Base-by-base conservation (phyloP, 106 monocot species). In the Allium fistulosum region DNA sequence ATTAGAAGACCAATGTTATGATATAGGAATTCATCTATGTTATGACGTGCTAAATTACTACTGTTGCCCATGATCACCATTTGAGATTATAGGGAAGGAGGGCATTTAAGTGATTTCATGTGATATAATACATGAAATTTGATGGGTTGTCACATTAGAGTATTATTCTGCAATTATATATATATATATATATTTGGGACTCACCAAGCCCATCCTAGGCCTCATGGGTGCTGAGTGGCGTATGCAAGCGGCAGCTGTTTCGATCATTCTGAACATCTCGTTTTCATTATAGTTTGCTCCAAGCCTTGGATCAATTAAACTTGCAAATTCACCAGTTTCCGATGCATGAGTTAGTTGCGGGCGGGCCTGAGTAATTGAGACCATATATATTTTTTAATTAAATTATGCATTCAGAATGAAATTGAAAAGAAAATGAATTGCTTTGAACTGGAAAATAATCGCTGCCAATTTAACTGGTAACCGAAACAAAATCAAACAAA, bases 221-320 rank as follows among this genome's bases (percentile, higher is more conserved):
- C 97, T 86, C 83, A 87, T 89, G 48, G 86, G 26, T 68, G 87
- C 92, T 8, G 92, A 92, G 65, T 99, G 89, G 10, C 97, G 97
- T 5, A 89, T 73, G 47, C 92, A 92, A 17, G 97, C 97, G 11
- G 92, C 82, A 2, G 97, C 97, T 15, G 81, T 88, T 74, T 97
- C 97, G 55, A 97, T 87, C 89, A 97, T 97, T 51, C 79, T 80
- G 65, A 89, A 79, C 97, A 97, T 84, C 77, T 97, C 89, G 3
- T 51, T 58, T 67, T 87, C 72, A 27, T 78, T 79, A 55, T 87
- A 97, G 61, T 92, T 87, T 6, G 79, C 81, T 53, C 77, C 81
- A 17, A 97, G 86, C 48, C 75, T 82, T 45, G 87, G 78, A 66
- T 97, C 97, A 15, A 80, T 67, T 17, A 97, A 65, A n/a, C 73